phyloP scores from a whole-genome alignment of 106 monocot species.

The Hemerocallis citrina region DNA sequence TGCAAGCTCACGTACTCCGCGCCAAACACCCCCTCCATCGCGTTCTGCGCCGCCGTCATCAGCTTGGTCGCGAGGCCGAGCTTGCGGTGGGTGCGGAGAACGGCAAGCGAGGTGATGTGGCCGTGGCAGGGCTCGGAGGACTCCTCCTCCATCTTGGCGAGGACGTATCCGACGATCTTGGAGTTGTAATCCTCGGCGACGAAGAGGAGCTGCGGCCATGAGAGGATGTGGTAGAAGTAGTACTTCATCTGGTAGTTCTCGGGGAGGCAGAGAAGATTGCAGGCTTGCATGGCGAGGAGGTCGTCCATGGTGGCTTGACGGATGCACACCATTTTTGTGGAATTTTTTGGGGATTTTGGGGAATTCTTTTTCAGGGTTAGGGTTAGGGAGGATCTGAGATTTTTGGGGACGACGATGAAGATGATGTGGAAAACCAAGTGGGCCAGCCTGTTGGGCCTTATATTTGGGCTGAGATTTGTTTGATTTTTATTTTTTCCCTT shows the following conservation, averaged over 20 bases:
- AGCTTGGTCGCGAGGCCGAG: conserved; percentile 69
- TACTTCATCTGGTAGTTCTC: conserved; percentile 81
- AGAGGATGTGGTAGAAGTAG: conserved; percentile 72
- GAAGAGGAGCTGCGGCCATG: conserved; percentile 70
- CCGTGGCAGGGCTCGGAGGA: conserved; percentile 46
- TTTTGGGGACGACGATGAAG: no score
- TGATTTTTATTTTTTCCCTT: no score
- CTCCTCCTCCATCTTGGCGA: conserved; percentile 53
- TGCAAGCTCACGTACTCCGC: conserved; percentile 60
- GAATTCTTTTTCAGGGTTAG: background rate
- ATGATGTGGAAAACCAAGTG: no score
- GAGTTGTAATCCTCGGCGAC: conserved; percentile 62
- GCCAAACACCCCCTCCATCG: conserved; percentile 57
- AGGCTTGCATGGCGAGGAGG: conserved; percentile 70
- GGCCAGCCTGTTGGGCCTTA: no score
- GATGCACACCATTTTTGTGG: conserved; percentile 53
- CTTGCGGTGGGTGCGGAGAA: conserved; percentile 62
- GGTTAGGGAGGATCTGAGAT: no score
- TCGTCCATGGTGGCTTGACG: conserved; percentile 68
- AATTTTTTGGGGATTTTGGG: background rate
- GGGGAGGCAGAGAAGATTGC: conserved; percentile 69
- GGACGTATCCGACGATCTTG: conserved; percentile 69
- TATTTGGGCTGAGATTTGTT: no score
- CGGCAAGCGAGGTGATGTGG: conserved; percentile 70
- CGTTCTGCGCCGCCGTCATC: conserved; percentile 68